Evolutionary conservation across 352 stramenopile genomes (phyloP).

Genomic region (Aphanomyces astaci): DNA sequence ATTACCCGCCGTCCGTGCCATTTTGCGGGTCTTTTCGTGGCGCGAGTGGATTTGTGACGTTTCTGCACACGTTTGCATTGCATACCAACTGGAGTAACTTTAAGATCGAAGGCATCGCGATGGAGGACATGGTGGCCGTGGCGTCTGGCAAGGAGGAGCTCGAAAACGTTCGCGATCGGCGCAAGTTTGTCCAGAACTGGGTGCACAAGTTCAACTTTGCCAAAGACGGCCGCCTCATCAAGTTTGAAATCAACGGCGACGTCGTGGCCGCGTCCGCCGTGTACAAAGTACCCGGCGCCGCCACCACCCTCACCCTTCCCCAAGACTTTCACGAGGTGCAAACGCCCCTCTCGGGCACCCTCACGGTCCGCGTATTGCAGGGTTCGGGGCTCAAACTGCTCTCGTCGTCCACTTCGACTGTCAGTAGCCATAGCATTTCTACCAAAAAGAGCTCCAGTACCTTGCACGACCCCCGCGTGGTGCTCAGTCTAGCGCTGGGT

Average conservation of each 20-base stretch:
- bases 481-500: constrained; percentile 48
- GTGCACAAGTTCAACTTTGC: constrained; percentile 88
- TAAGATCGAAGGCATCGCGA: constrained; percentile 71
- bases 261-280: constrained; percentile 79
- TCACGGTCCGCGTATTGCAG: constrained; percentile 76
- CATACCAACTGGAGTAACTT: constrained; percentile 81
- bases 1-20: constrained; percentile 81
- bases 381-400: constrained; percentile 55
- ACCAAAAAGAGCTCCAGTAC: constrained; percentile 51
- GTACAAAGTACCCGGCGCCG: constrained; percentile 77
- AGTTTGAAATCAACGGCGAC: constrained; percentile 84
- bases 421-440: too few species aligned
- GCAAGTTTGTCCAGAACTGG: constrained; percentile 85
- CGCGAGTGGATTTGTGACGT: constrained; percentile 57
- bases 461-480: constrained; percentile 52
- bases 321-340: constrained; percentile 85
- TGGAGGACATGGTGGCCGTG: constrained; percentile 79
- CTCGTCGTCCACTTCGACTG: constrained; percentile 25
- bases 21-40: constrained; percentile 79
- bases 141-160: constrained; percentile 80
- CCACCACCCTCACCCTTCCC: constrained; percentile 77
- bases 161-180: constrained; percentile 72
- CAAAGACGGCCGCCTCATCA: constrained; percentile 66
- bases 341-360: constrained; percentile 50
- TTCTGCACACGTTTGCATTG: constrained; percentile 72